Evolutionary conservation across 257 asterid genomes (phyloP), one percentile per base, ranked within the genome.

Genomic region (Primulina eburnea): DNA sequence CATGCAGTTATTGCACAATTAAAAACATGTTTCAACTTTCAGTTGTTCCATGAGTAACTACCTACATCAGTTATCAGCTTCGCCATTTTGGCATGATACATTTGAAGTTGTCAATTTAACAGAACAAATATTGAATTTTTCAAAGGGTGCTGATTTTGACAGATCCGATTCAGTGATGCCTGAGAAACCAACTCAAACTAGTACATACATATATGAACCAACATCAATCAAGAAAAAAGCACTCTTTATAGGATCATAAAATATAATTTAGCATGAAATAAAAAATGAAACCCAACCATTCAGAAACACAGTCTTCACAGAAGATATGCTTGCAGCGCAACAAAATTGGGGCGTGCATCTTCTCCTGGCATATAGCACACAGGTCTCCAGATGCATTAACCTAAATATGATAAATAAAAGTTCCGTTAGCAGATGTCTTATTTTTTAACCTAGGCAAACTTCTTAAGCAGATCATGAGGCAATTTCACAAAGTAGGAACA

Each of bases 291-390:
- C 71, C 85, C 71, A 72, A 88, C 95, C 92, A 86, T 75, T 88
- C 92, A 24, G 95, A 86, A 57, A 86, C 88, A 67, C 95, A 88
- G 75, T 86, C 92, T 82, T 88, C 95, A 59, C 95, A 88, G 71
- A 88, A 88, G 55, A 86, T 81, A 76, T 88, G 95, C 73, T 84
- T 86, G 75, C 95, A 88, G 63, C 82, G 76, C 77, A 88, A 62
- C 64, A 86, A 67, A 70, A 84, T 76, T 38, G 95, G 95, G 17
- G 80, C 60, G 64, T 78, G 87, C 92, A 86, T 86, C 86, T 88
- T 88, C 79, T 84, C 92, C 79, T 86, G 95, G 82, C 92, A 88
- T 68, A 88, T 88, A 69, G 87, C 88, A 81, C 95, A 88, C 53
- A 86, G 69, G 75, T 88, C 95, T 68, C 92, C 95, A 0, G 87